These are phyloP conservation scores for Anethum foeniculum DNA, from an alignment of 140 eudicot genomes.

Conservation along the genomic window DNA sequence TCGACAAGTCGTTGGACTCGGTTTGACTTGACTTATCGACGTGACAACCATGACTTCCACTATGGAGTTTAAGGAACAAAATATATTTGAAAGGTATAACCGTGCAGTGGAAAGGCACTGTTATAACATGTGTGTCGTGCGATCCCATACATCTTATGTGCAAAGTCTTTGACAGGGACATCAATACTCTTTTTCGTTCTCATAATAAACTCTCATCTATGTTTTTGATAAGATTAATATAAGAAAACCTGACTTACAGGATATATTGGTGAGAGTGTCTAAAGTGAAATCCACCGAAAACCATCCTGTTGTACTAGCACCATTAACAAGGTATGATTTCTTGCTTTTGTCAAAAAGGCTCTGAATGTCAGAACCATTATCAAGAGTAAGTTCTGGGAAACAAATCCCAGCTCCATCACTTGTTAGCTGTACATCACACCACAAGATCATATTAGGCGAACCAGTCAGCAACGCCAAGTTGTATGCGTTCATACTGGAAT, in stretches of 20 bases:
- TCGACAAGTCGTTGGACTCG: no score
- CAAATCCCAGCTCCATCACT: constrained; percentile 67
- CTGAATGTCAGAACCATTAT: constrained; percentile 36
- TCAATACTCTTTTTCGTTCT: no score
- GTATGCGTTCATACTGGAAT: constrained; percentile 53
- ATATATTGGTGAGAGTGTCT: constrained; percentile 29
- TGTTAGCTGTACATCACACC: constrained; percentile 89
- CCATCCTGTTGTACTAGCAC: constrained; percentile 34
- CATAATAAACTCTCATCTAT: neutral
- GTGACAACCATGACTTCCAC: no score
- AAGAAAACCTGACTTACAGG: constrained; percentile 35
- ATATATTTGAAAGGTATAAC: neutral
- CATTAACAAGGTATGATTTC: constrained; percentile 53
- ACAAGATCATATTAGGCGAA: constrained; percentile 31
- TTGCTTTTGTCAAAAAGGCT: neutral
- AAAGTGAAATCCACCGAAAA: constrained; percentile 55
- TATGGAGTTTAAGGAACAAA: neutral
- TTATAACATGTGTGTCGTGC: neutral
- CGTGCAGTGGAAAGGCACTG: neutral
- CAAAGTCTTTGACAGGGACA: neutral
- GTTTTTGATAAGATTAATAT: neutral
- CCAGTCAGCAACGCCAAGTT: constrained; percentile 29
- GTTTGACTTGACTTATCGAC: no score
- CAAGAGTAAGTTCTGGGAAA: constrained; percentile 41
- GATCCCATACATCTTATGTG: neutral